A percentile compares a stretch with the other conserved stretches of the same genome.
phyloP scores from a whole-genome alignment of 805 yeast species.

The Lipomyces mesembrius region DNA sequence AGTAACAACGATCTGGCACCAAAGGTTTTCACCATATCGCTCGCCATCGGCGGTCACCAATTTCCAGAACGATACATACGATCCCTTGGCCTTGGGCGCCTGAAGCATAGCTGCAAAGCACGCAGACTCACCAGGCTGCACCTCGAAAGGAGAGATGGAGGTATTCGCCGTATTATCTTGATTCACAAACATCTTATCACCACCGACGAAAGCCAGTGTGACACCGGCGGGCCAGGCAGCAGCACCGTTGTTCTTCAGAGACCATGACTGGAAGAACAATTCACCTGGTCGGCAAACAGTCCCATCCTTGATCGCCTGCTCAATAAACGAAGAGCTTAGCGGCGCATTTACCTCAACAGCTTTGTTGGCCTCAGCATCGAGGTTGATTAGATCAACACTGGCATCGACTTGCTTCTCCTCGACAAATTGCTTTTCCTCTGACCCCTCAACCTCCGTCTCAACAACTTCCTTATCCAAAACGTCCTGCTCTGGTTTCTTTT shows the following conservation, averaged over 20 bases:
- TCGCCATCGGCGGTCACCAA: slow-evolving; percentile 30
- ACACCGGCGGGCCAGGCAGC: slow-evolving; percentile 34
- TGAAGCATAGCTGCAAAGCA: slow-evolving; percentile 31
- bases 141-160: slow-evolving; percentile 22
- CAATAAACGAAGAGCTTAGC: slow-evolving; percentile 17
- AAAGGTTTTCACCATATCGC: slow-evolving; percentile 29
- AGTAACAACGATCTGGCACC: slow-evolving; percentile 28
- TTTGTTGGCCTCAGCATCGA: neutral
- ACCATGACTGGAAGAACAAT: slow-evolving; percentile 35
- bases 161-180: slow-evolving; percentile 8
- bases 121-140: slow-evolving; percentile 30
- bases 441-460: slow-evolving; percentile 3
- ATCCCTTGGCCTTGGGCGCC: slow-evolving; percentile 23
- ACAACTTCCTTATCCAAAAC: neutral
- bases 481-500: neutral
- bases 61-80: slow-evolving; percentile 25
- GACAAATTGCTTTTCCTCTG: slow-evolving; percentile 10
- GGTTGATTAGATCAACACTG: slow-evolving; percentile 8
- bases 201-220: slow-evolving; percentile 24
- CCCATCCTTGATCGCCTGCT: slow-evolving; percentile 23
- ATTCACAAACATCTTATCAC: slow-evolving; percentile 20
- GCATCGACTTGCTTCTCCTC: slow-evolving; percentile 9
- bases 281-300: slow-evolving; percentile 22
- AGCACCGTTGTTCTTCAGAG: slow-evolving; percentile 27
- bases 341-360: neutral